Percentiles rank a stretch among this genome's conserved stretches.
Conservation (phyloP, 2,329 filamentous ascomycete genomes). For the Emericellopsis atlantica region DNA sequence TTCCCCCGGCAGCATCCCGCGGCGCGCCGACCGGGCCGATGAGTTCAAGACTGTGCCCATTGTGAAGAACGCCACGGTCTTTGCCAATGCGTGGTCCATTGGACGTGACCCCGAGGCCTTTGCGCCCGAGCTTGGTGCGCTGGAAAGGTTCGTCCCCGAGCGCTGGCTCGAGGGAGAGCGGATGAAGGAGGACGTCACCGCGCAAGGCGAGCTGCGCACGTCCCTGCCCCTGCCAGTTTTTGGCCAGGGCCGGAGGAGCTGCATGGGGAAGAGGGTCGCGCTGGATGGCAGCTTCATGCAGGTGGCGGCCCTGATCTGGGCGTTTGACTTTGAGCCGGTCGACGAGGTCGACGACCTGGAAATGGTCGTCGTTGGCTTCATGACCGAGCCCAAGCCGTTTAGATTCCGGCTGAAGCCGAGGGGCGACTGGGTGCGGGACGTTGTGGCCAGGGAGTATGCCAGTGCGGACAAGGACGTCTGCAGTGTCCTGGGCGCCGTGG, state of each 20-base stretch:
- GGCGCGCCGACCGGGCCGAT: constrained; percentile 20
- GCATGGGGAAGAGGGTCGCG: constrained; percentile 27
- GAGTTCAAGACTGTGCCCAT: constrained; percentile 25
- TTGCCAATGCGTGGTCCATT: constrained; percentile 28
- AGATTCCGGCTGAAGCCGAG: constrained; percentile 2
- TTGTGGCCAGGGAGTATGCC: not conserved
- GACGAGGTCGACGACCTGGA: constrained; percentile 8
- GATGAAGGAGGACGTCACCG: constrained; percentile 10
- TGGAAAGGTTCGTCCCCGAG: constrained; percentile 17
- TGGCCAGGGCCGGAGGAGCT: constrained; percentile 23
- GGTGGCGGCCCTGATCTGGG: constrained; percentile 31
- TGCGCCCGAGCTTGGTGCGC: constrained; percentile 22
- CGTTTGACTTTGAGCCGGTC: constrained; percentile 23
- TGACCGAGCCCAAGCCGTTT: constrained; percentile 3
- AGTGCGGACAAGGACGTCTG: not conserved
- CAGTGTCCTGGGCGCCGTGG: not conserved
- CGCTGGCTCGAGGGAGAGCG: constrained; percentile 14
- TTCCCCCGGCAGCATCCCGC: constrained; percentile 20
- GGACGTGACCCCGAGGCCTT: constrained; percentile 21
- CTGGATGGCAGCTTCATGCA: constrained; percentile 17
- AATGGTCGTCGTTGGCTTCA: constrained; percentile 4
- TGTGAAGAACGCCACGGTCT: constrained; percentile 25
- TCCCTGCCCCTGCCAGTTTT: constrained; percentile 23
- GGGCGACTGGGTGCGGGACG: not conserved
- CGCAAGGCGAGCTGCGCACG: constrained; percentile 8